Evolutionary conservation across 2,329 filamentous ascomycete genomes (phyloP).

Genomic region (Fusarium vanettenii): DNA sequence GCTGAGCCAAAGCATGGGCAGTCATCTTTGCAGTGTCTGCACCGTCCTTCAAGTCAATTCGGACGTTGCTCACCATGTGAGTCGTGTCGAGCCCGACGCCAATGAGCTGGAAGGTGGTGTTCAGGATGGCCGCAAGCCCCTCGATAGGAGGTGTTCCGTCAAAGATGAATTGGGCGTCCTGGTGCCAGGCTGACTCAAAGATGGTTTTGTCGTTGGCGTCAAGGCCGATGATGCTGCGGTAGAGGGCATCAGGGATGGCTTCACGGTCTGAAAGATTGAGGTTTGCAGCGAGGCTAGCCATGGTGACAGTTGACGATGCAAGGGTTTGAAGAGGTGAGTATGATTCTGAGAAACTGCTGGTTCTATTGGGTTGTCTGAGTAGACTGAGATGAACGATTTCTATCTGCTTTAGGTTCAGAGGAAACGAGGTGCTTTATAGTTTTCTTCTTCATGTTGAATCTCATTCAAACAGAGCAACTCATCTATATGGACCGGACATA

Average conservation of each 20-base stretch:
- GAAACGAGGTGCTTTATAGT: not conserved
- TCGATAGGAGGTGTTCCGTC: not conserved
- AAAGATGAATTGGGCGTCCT: conserved; percentile 10
- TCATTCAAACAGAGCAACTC: not conserved
- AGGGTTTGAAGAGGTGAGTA: not conserved
- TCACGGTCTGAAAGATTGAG: conserved; percentile 5
- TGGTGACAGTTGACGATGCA: not conserved
- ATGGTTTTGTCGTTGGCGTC: conserved; percentile 6
- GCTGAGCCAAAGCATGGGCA: conserved; percentile 12
- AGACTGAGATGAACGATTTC: not conserved
- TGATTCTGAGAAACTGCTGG: too few relatives aligned
- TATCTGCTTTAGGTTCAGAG: not conserved
- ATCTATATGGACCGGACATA: not conserved
- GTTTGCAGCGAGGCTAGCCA: conserved; percentile 2
- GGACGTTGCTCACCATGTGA: conserved; percentile 11
- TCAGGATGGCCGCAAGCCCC: conserved; percentile 9
- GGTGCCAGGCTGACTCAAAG: conserved; percentile 16
- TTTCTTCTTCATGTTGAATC: not conserved
- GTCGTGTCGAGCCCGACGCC: conserved; percentile 13
- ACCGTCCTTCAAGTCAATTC: conserved; percentile 7
- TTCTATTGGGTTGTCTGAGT: too few relatives aligned
- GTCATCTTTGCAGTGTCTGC: conserved; percentile 4
- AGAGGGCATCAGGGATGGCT: conserved; percentile 15
- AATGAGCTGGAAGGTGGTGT: conserved; percentile 2
- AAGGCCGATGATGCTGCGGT: conserved; percentile 13